phyloP scores from a whole-genome alignment of 2,329 filamentous ascomycete species.

The Geosmithia morbida region DNA sequence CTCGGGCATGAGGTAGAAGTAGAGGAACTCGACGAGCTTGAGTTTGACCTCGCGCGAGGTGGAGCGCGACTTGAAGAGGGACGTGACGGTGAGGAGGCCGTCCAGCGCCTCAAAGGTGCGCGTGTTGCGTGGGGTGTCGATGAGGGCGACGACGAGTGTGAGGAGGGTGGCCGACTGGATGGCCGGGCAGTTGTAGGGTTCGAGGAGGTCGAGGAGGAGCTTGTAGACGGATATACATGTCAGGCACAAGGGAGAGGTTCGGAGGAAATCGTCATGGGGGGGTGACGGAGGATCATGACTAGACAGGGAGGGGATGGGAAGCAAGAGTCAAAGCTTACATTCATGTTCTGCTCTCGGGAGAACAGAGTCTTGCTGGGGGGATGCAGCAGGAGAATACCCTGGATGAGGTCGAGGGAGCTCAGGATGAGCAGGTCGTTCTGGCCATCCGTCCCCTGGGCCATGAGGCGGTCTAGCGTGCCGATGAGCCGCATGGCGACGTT shows the following conservation, averaged over 20 bases:
- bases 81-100: conserved; percentile 81
- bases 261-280: too few species aligned
- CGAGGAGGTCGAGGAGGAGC: conserved; percentile 86
- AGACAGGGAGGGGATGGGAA: background rate
- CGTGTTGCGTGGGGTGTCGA: conserved; percentile 77
- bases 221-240: too few species aligned
- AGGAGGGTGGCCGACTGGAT: conserved; percentile 86
- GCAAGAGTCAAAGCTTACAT: conserved; percentile 47
- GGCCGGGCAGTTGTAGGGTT: conserved; percentile 79
- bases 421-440: conserved; percentile 83
- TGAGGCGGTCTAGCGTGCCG: conserved; percentile 69
- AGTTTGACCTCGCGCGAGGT: conserved; percentile 84
- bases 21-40: conserved; percentile 92
- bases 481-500: conserved; percentile 84
- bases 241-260: too few species aligned
- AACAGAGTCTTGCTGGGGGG: conserved; percentile 82
- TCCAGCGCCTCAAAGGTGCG: conserved; percentile 87
- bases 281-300: too few species aligned
- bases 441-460: conserved; percentile 69
- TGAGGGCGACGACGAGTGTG: conserved; percentile 75
- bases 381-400: conserved; percentile 78
- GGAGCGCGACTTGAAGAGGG: conserved; percentile 77
- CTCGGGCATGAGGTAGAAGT: conserved; percentile 98
- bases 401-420: conserved; percentile 74
- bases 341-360: conserved; percentile 85